A percentile compares a stretch with the other conserved stretches of the same genome.
phyloP scores from a whole-genome alignment of 73 alveolate species.

The Effrenium voratum region DNA sequence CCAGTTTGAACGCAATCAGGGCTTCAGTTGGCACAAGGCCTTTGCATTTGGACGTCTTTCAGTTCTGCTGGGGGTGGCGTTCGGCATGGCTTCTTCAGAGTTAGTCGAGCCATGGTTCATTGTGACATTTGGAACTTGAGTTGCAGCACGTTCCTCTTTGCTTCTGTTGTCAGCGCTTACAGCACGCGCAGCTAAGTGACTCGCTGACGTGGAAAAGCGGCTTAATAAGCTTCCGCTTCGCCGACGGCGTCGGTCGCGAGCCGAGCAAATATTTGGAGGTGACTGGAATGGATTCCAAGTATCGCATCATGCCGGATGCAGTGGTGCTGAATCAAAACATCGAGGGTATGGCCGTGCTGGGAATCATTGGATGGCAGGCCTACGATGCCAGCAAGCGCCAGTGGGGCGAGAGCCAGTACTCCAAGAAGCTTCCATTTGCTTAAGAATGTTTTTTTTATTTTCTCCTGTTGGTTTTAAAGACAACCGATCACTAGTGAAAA shows the following conservation, averaged over 20 bases:
- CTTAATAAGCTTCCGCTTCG: background rate
- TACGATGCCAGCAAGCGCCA: background rate
- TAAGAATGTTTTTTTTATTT: no score
- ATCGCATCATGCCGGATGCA: conserved; percentile 25
- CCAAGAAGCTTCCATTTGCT: no score
- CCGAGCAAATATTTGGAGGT: background rate
- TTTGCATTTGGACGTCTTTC: background rate
- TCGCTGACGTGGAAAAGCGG: background rate
- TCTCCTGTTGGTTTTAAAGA: no score
- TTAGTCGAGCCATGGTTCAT: background rate
- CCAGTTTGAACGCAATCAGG: background rate
- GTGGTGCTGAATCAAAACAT: background rate
- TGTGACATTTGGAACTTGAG: background rate
- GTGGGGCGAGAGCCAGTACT: background rate
- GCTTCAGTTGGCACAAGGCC: background rate
- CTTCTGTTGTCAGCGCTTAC: background rate
- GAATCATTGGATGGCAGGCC: conserved; percentile 2
- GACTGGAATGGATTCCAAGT: background rate
- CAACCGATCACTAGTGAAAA: no score
- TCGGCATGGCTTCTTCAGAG: background rate
- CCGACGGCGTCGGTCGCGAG: background rate
- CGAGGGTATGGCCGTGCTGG: conserved; percentile 17
- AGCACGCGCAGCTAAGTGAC: background rate
- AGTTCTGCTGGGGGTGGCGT: background rate
- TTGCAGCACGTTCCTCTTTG: background rate